Evolutionary conservation across 192 early-diverging fungal genomes (phyloP), one percentile per base, ranked within the genome.

Genomic region (Coemansia sp.): DNA sequence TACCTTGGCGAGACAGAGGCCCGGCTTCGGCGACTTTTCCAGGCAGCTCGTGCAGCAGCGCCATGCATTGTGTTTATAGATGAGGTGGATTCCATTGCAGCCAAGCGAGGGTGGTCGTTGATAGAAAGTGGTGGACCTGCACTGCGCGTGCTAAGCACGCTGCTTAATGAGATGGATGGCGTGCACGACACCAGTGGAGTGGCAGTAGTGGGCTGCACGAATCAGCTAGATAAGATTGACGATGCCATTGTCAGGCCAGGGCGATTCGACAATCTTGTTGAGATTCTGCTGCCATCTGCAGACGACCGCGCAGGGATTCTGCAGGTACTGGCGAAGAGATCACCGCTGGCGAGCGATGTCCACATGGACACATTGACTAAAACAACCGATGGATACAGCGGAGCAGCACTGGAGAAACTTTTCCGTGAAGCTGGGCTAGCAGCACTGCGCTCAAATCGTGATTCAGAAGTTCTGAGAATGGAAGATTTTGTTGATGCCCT

Each of bases 121-220:
- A 68, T 85, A 57, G 83, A 82, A 27, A 73, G 84, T 22, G 92
- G 89, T n/a, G 87, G 94, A 0, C 90, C 95, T 0, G 90, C 90
- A 68, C 91, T 96, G 64, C 86, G 95, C 18, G 87, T 98, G 1
- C 82, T 99, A 10, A 95, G 92, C 53, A 94, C 95, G 8, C 70
- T 99, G 8, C 83, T 99, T 44, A 99, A 99, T 67, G 97, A 99
- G 75, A 95, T 99, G 90, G 97, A 99, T 71, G 97, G 97, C 30
- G 90, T 99, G 16, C 92, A 97, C 61, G 85, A 82, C 19, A 86
- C 90, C 24, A 85, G 87, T 16, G 86, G 87, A 0, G 93, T 99
- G 3, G 80, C 98, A 47, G 89, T 96, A 2, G 84, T 99, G 27
- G 93, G 95, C 55, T 85, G 97, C 84, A 97, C 97, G 0, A 99